Conservation (phyloP, 1,284 basidiomycete species). For the Quambalaria eucalypti region DNA sequence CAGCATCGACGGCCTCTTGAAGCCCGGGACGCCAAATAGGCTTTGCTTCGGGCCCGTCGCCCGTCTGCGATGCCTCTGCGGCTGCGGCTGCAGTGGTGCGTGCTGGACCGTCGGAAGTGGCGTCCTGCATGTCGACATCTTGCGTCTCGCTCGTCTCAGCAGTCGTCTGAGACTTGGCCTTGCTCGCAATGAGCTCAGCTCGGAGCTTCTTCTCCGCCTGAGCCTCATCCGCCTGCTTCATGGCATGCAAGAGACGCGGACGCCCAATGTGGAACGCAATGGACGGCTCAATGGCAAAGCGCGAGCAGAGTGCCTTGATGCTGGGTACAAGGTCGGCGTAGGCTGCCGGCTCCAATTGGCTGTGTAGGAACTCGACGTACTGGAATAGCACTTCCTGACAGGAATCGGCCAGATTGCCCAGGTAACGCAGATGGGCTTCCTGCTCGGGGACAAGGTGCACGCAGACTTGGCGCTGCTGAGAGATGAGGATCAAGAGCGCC, state of each 20-base stretch:
- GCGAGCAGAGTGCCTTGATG: conserved; percentile 19
- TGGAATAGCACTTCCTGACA: conserved; percentile 41
- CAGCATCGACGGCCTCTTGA: conserved; percentile 22
- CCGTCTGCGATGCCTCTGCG: not conserved
- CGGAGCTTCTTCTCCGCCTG: conserved; percentile 22
- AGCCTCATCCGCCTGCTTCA: conserved; percentile 5
- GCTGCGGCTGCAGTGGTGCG: not conserved
- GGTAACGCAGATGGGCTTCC: conserved; percentile 41
- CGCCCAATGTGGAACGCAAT: conserved; percentile 41
- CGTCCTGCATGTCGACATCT: not conserved
- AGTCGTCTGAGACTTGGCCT: conserved; percentile 12
- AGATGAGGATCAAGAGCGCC: conserved; percentile 39
- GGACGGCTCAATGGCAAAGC: conserved; percentile 39
- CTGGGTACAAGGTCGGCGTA: conserved; percentile 31
- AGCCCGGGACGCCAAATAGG: conserved; percentile 36
- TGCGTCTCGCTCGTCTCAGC: not conserved
- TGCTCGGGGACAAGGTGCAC: conserved; percentile 34
- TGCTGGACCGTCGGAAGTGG: not conserved
- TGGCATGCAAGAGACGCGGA: conserved; percentile 10
- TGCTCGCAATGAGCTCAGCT: conserved; percentile 24
- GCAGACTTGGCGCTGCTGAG: conserved; percentile 42
- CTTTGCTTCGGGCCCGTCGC: not conserved
- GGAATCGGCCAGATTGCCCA: conserved; percentile 42
- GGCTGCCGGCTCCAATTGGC: conserved; percentile 23
- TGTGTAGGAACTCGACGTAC: conserved; percentile 41